phyloP scores from a whole-genome alignment of 73 alveolate genomes.

The Effrenium voratum region DNA sequence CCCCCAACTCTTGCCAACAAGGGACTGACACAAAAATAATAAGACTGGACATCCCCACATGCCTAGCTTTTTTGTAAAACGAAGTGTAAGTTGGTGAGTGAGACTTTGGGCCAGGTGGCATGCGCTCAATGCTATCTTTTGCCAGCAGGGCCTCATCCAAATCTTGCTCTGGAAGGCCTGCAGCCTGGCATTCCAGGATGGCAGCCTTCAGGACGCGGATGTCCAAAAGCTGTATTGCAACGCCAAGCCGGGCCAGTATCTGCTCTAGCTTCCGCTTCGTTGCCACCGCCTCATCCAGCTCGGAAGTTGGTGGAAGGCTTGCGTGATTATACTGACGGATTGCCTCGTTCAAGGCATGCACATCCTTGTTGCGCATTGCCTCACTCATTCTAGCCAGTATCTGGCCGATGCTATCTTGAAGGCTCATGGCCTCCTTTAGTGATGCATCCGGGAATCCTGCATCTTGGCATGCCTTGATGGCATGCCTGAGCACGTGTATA shows the following conservation, averaged over 20 bases:
- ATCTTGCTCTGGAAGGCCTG: slow-evolving; percentile 74
- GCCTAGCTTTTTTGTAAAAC: too few relatives aligned
- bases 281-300: slow-evolving; percentile 25
- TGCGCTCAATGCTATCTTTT: slow-evolving; percentile 63
- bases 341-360: slow-evolving; percentile 4
- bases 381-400: not conserved
- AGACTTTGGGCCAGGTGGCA: slow-evolving; percentile 1
- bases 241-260: slow-evolving; percentile 56
- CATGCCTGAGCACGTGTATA: not conserved
- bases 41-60: too few relatives aligned
- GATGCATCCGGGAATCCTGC: slow-evolving; percentile 1
- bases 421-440: slow-evolving; percentile 64
- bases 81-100: too few relatives aligned
- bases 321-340: slow-evolving; percentile 20
- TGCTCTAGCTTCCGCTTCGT: slow-evolving; percentile 34
- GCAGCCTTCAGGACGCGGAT: slow-evolving; percentile 78
- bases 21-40: too few relatives aligned
- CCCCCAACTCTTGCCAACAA: too few relatives aligned
- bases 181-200: slow-evolving; percentile 47
- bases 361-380: not conserved
- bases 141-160: slow-evolving; percentile 58
- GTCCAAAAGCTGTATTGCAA: slow-evolving; percentile 68
- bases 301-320: slow-evolving; percentile 29
- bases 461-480: slow-evolving; percentile 22
- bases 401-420: slow-evolving; percentile 5